These are phyloP conservation scores for Gossypium ekmanianum DNA, from an alignment of 345 rosid genomes.

Conservation along the genomic window DNA sequence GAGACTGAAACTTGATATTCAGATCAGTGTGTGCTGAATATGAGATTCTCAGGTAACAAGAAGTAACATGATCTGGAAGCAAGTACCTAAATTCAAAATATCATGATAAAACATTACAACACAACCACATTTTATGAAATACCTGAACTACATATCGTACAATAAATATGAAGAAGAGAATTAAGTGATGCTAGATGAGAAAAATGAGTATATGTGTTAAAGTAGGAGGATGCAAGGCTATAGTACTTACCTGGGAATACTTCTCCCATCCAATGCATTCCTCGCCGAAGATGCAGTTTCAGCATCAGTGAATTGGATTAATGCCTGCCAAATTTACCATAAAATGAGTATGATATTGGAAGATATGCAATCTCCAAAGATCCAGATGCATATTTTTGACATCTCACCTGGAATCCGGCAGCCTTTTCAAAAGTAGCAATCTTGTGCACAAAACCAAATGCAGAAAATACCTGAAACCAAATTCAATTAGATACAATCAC, in stretches of 20 bases:
- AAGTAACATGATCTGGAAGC: slow-evolving; percentile 76
- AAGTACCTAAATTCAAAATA: slow-evolving; percentile 53
- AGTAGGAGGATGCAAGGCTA: slow-evolving; percentile 9
- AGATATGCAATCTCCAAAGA: slow-evolving; percentile 13
- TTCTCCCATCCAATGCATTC: slow-evolving; percentile 89
- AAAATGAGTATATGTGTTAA: not conserved
- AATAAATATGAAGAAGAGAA: not conserved
- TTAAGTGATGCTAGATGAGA: not conserved
- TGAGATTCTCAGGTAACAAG: slow-evolving; percentile 78
- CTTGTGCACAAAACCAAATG: slow-evolving; percentile 96
- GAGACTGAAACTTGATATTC: slow-evolving; percentile 97
- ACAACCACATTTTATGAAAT: not conserved
- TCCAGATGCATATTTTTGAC: slow-evolving; percentile 8
- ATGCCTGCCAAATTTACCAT: slow-evolving; percentile 51
- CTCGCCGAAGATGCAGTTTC: slow-evolving; percentile 86
- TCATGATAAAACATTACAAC: slow-evolving; percentile 2
- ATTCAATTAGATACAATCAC: slow-evolving; percentile 20
- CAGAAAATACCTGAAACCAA: slow-evolving; percentile 84
- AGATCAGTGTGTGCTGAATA: slow-evolving; percentile 96
- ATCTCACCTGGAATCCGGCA: slow-evolving; percentile 87
- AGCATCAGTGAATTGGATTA: slow-evolving; percentile 86
- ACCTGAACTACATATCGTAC: not conserved
- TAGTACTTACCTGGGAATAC: slow-evolving; percentile 68
- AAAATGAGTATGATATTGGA: slow-evolving; percentile 17
- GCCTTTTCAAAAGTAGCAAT: slow-evolving; percentile 97